Percentiles rank a stretch among this genome's conserved stretches.
Conservation (phyloP, 129 eudicot genomes). For the Arctium minus region DNA sequence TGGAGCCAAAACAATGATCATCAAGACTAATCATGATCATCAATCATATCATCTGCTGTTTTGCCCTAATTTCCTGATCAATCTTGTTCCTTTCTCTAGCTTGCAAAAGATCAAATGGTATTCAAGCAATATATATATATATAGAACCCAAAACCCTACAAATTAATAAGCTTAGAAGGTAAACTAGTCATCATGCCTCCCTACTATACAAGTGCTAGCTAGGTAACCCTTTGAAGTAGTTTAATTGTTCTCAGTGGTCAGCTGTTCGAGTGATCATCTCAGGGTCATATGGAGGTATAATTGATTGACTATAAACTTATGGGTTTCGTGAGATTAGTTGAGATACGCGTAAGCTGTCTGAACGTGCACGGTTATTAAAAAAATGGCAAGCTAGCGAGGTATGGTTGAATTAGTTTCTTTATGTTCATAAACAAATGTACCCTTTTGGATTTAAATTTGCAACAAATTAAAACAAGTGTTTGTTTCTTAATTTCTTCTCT, state of each 20-base stretch:
- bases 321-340: not conserved
- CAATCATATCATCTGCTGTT: not conserved
- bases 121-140: slow-evolving; percentile 8
- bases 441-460: not conserved
- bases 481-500: not conserved
- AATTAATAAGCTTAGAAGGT: slow-evolving; percentile 6
- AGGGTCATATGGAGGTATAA: not conserved
- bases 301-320: not conserved
- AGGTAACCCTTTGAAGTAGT: not conserved
- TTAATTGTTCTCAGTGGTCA: too few relatives aligned
- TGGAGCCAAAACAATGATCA: slow-evolving; percentile 55
- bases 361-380: not conserved
- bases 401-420: not conserved
- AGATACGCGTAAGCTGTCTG: not conserved
- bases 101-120: slow-evolving; percentile 14
- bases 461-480: not conserved
- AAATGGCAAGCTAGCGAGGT: not conserved
- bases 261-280: too few relatives aligned
- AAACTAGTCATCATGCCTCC: not conserved
- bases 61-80: not conserved
- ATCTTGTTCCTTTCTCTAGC: slow-evolving; percentile 5
- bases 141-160: slow-evolving; percentile 17
- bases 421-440: not conserved
- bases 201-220: not conserved
- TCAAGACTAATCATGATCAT: slow-evolving; percentile 29